phyloP scores from a whole-genome alignment of 805 yeast genomes.

The Ogataea parapolymorpha region DNA sequence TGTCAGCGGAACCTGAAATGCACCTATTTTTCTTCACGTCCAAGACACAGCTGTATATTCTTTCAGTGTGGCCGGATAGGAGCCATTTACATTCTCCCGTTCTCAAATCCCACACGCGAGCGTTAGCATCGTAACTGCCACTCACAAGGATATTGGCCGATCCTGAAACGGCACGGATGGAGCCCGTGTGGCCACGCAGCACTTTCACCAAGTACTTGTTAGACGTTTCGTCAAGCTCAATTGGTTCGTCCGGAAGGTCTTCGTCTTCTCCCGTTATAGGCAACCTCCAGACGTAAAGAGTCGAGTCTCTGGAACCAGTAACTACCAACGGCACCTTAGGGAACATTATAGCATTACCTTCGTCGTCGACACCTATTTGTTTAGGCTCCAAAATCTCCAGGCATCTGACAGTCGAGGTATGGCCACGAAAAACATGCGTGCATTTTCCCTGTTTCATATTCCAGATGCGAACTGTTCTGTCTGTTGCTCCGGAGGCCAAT shows the following conservation, averaged over 20 bases:
- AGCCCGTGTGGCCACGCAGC: conserved; percentile 69
- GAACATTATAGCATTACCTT: conserved; percentile 51
- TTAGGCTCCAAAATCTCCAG: conserved; percentile 75
- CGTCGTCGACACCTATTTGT: conserved; percentile 57
- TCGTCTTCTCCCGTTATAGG: conserved; percentile 47
- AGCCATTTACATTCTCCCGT: conserved; percentile 71
- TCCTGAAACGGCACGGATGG: conserved; percentile 87
- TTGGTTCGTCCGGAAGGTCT: conserved; percentile 36
- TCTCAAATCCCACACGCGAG: conserved; percentile 87
- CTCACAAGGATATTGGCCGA: conserved; percentile 78
- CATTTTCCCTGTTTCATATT: conserved; percentile 79
- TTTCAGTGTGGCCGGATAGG: conserved; percentile 78
- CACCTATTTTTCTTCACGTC: conserved; percentile 76
- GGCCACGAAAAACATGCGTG: conserved; percentile 89
- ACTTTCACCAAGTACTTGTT: conserved; percentile 69
- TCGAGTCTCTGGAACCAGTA: conserved; percentile 85
- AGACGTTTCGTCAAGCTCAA: conserved; percentile 36
- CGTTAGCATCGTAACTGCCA: conserved; percentile 87
- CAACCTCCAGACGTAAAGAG: conserved; percentile 71
- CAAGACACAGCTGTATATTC: conserved; percentile 84
- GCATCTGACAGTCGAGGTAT: conserved; percentile 90
- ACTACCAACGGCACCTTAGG: conserved; percentile 69
- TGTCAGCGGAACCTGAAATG: conserved; percentile 88
- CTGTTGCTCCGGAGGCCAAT: conserved; percentile 91
- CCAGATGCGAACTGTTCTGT: conserved; percentile 93